A percentile compares a stretch with the other conserved stretches of the same genome.
Conservation (phyloP, 176 grass and related monocot species). For the Olyra latifolia region DNA sequence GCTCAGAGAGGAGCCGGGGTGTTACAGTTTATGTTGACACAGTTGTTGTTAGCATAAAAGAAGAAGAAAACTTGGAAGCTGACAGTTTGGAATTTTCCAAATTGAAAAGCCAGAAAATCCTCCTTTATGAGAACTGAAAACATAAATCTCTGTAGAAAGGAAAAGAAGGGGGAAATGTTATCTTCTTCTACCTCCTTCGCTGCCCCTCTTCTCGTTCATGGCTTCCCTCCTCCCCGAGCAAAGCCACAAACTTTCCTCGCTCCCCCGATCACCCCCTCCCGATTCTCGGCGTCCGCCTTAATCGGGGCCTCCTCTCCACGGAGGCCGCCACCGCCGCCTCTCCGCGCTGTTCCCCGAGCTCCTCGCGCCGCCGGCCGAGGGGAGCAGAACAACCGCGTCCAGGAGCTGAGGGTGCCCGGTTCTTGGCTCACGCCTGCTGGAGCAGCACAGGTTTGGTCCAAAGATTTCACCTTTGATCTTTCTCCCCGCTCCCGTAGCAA, state of each 20-base stretch:
- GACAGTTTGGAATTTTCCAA: not conserved
- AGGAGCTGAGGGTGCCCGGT: slow-evolving; percentile 71
- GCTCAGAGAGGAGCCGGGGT: too few species aligned
- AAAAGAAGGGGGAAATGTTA: not conserved
- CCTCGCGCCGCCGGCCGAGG: slow-evolving; percentile 8
- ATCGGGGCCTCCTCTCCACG: not conserved
- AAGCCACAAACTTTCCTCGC: slow-evolving; percentile 12
- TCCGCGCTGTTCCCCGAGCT: not conserved
- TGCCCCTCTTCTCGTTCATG: slow-evolving; percentile 8
- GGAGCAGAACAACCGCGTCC: slow-evolving; percentile 41
- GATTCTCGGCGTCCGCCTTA: not conserved
- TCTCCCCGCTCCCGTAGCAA: not conserved
- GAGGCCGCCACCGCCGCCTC: not conserved
- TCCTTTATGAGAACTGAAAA: not conserved
- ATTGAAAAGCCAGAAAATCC: not conserved
- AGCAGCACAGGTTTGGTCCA: slow-evolving; percentile 50
- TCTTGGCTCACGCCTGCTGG: slow-evolving; percentile 57
- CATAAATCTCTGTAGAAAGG: not conserved
- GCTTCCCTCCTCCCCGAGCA: not conserved
- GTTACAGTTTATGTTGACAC: too few species aligned
- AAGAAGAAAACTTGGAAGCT: not conserved
- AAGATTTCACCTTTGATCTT: not conserved
- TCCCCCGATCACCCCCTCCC: not conserved
- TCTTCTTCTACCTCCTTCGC: slow-evolving; percentile 31
- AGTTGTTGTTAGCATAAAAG: too few species aligned